phyloP scores from a whole-genome alignment of 176 grass and related monocot genomes.

The Chrysopogon serrulatus region DNA sequence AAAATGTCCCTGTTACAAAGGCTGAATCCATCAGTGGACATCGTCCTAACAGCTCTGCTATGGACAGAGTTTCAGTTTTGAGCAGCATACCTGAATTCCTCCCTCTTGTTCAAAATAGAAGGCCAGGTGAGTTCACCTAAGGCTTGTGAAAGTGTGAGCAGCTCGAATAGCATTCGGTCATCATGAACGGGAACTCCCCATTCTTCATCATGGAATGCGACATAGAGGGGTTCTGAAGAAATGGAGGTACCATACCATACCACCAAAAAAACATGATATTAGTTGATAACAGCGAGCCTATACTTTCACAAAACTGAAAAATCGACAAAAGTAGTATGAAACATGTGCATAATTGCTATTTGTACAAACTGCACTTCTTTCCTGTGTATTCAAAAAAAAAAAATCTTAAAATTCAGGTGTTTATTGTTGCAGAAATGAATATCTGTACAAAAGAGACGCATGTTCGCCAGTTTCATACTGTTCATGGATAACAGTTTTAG shows the following conservation, averaged over 20 bases:
- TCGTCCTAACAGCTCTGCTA: neutral
- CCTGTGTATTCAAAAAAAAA: neutral
- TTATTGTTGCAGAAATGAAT: neutral
- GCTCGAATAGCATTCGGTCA: slow-evolving; percentile 50
- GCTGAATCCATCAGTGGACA: neutral
- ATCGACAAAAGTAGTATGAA: neutral
- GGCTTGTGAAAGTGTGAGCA: slow-evolving; percentile 48
- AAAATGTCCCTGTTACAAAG: slow-evolving; percentile 31
- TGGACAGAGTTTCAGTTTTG: neutral
- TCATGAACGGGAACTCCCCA: slow-evolving; percentile 51
- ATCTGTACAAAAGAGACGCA: neutral
- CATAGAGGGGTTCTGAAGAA: slow-evolving; percentile 40
- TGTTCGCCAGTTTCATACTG: no score
- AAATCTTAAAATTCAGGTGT: neutral
- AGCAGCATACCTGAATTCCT: slow-evolving; percentile 38
- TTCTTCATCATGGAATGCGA: slow-evolving; percentile 58
- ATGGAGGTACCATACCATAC: neutral
- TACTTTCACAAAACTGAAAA: neutral
- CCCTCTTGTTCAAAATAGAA: slow-evolving; percentile 48
- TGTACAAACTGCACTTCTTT: neutral
- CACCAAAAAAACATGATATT: neutral
- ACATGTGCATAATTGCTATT: neutral
- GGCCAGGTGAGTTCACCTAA: slow-evolving; percentile 54
- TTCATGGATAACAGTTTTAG: neutral
- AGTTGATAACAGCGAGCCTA: neutral